phyloP scores from a whole-genome alignment of 208 protist genomes.

The Perkinsela sp. region DNA sequence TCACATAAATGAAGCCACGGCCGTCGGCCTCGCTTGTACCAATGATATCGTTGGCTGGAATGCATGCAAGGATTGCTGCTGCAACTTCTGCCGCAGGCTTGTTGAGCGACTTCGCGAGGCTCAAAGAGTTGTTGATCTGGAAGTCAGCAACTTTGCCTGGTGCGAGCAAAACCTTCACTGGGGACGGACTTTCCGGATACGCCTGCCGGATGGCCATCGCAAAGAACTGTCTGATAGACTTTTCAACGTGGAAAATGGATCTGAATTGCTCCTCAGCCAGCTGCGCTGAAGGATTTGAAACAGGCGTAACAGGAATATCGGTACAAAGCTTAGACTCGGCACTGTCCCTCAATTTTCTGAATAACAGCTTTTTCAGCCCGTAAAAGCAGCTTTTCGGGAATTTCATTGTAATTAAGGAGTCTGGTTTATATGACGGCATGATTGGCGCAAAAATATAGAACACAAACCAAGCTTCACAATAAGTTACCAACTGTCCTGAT shows the following conservation, averaged over 20 bases:
- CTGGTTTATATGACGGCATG: no score
- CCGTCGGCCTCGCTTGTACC: conserved; percentile 34
- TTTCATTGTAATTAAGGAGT: no score
- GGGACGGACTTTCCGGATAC: conserved; percentile 24
- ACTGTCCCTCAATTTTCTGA: no score
- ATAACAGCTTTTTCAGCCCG: no score
- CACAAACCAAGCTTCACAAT: no score
- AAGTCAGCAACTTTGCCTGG: conserved; percentile 55
- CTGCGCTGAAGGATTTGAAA: no score
- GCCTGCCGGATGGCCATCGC: conserved; percentile 26
- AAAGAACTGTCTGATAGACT: conserved; percentile 41
- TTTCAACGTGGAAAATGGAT: conserved; percentile 25
- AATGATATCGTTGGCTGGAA: conserved; percentile 49
- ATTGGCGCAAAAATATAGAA: no score
- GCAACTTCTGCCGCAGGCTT: conserved; percentile 45
- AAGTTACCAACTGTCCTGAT: background rate
- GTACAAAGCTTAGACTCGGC: no score
- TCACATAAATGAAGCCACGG: conserved; percentile 76
- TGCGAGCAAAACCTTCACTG: conserved; percentile 33
- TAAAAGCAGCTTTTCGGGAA: no score
- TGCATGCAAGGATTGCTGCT: conserved; percentile 34
- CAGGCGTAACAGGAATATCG: no score
- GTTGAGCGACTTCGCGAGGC: conserved; percentile 52
- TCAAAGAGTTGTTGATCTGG: conserved; percentile 81
- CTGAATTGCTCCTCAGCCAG: conserved; percentile 1